Base-by-base conservation (phyloP, 1,284 basidiomycete genomes). In the Cutaneotrichosporon cutaneum region DNA sequence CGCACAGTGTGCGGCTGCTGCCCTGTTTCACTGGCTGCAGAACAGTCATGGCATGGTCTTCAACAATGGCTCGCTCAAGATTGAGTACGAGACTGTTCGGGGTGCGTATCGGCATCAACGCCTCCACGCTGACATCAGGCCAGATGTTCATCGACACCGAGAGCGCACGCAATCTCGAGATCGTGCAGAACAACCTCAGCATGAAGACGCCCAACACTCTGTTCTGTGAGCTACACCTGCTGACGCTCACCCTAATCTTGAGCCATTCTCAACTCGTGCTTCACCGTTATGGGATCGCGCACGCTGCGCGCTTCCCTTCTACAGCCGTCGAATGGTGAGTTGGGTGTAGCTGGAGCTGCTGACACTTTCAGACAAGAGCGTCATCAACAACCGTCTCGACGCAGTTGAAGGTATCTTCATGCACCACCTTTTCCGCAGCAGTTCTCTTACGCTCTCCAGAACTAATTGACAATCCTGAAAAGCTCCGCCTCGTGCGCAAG, bases 81-180 rank as follows among this genome's bases (percentile, higher is more conserved):
- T 97, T 63, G 82, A 84, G 14, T 95, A 90, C 73, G 82, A 85
- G 0, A 85, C 90, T 1, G 87, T 90, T 0, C 89, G 83, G 70
- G 84, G 83, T 80, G 13, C 36, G 69, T 58, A 10, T 2, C 1
- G 30, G n/a, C 52, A 65, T 64, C 47, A 22, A n/a, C n/a, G n/a
- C n/a, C 30, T 18, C 14, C 39, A 18, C 8, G n/a, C 44, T 57
- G 36, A 58, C 36, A 16, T 24, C 16, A 76, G 92, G 92, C 0
- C 94, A 91, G 0, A 90, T 96, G 88, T 85, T 95, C 83, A 90
- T 98, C 68, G 94, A 96, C 73, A 84, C 87, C 0, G 92, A 94
- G 61, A 92, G 89, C 0, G 90, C 87, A 1, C 85, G 84, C 53
- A 92, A 94, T 73, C 83, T 98, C 3, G 94, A 98, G 77, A 82